phyloP scores from a whole-genome alignment of 192 early-diverging fungal genomes.

The Entomortierella beljakovae region DNA sequence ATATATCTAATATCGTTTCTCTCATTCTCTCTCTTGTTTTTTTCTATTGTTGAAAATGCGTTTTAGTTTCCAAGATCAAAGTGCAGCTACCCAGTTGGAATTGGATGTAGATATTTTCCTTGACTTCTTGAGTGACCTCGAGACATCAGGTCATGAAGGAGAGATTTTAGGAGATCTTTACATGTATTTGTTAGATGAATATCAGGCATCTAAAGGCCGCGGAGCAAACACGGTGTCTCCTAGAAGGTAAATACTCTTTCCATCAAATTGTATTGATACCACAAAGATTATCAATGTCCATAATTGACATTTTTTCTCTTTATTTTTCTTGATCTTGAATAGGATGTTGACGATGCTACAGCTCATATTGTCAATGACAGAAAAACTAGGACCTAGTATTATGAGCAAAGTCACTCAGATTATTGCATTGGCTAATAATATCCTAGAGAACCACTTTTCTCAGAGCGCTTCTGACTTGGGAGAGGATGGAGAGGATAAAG shows the following conservation, averaged over 20 bases:
- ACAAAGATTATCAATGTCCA: not conserved
- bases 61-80: conserved; percentile 22
- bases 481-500: conserved; percentile 27
- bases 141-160: conserved; percentile 51
- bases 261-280: not conserved
- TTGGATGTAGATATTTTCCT: conserved; percentile 74
- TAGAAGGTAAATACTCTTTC: conserved; percentile 54
- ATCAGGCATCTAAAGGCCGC: conserved; percentile 63
- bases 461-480: not conserved
- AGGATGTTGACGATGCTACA: conserved; percentile 70
- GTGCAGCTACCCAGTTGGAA: conserved; percentile 51
- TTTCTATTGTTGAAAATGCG: not conserved
- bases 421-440: conserved; percentile 73
- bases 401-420: conserved; percentile 81
- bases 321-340: not conserved
- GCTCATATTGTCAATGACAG: conserved; percentile 73
- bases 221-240: conserved; percentile 50
- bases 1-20: conserved; percentile 10
- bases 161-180: conserved; percentile 79
- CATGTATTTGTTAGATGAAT: conserved; percentile 79
- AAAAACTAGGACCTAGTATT: conserved; percentile 78
- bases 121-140: conserved; percentile 67
- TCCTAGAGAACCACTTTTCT: conserved; percentile 64
- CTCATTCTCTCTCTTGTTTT: conserved; percentile 3
- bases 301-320: too few relatives aligned